A percentile compares a stretch with the other conserved stretches of the same genome.
Conservation (phyloP, 305 asterid genomes). For the Rubia tinctorum region DNA sequence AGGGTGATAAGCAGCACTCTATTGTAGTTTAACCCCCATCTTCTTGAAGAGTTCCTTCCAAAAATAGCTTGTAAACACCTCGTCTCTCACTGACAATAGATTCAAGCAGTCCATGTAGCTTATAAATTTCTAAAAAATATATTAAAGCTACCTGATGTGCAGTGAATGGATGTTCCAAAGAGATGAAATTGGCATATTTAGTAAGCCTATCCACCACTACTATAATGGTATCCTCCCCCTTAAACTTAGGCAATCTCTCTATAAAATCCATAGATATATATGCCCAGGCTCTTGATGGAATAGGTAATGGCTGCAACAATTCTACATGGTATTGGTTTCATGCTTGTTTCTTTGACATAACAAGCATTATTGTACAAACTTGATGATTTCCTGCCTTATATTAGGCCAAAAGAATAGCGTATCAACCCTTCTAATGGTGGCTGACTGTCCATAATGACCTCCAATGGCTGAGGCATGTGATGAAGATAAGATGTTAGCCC, state of each 20-base stretch:
- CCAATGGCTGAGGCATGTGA: not conserved
- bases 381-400: not conserved
- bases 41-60: not conserved
- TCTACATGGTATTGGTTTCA: not conserved
- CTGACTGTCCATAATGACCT: not conserved
- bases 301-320: not conserved
- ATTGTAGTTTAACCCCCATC: not conserved
- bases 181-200: not conserved
- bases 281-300: not conserved
- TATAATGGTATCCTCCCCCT: not conserved
- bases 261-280: not conserved
- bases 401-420: not conserved
- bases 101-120: not conserved
- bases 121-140: not conserved
- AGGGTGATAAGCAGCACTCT: not conserved
- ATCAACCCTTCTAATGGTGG: not conserved
- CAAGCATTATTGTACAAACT: not conserved
- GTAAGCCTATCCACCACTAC: not conserved
- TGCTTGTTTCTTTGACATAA: not conserved
- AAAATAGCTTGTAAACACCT: not conserved
- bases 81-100: slow-evolving; percentile 1
- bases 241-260: not conserved
- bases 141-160: not conserved
- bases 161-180: not conserved
- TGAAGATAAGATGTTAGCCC: not conserved